phyloP scores from a whole-genome alignment of 2,329 filamentous ascomycete genomes.

The Trichoderma gracile region DNA sequence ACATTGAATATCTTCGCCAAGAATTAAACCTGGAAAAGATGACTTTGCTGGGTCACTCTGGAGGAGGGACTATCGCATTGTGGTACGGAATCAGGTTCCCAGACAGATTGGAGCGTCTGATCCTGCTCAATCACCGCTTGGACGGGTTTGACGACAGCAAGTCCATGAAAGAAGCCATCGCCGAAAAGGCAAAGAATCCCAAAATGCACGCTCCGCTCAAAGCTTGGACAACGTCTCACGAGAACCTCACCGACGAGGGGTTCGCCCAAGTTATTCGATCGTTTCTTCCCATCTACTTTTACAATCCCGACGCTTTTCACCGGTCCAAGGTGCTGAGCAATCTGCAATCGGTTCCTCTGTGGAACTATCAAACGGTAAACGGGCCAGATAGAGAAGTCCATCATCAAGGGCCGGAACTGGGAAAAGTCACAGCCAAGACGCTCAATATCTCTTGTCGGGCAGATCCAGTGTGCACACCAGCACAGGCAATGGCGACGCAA shows the following conservation, averaged over 20 bases:
- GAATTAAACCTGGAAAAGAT: neutral
- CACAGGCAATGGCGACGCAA: neutral
- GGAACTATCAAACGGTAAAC: slow-evolving; percentile 4
- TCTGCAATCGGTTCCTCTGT: neutral
- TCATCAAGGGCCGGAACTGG: neutral
- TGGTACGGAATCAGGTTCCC: slow-evolving; percentile 3
- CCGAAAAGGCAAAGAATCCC: neutral
- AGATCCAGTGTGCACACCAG: slow-evolving; percentile 9
- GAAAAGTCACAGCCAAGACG: slow-evolving; percentile 4
- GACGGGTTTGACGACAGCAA: neutral
- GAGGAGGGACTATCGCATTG: slow-evolving; percentile 4
- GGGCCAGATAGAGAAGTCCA: neutral
- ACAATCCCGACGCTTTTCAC: neutral
- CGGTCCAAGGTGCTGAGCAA: neutral
- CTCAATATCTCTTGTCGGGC: slow-evolving; percentile 1
- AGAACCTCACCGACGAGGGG: neutral
- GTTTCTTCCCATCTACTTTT: slow-evolving; percentile 6
- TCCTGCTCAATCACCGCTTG: neutral
- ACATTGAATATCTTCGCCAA: neutral
- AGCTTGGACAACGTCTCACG: neutral
- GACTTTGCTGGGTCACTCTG: neutral
- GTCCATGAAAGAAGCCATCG: neutral
- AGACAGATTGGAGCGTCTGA: neutral
- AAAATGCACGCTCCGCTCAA: slow-evolving; percentile 8
- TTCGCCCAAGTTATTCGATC: slow-evolving; percentile 1